Evolutionary conservation across 176 grass and related monocot species (phyloP).

Genomic region (Tuctoria greenei): DNA sequence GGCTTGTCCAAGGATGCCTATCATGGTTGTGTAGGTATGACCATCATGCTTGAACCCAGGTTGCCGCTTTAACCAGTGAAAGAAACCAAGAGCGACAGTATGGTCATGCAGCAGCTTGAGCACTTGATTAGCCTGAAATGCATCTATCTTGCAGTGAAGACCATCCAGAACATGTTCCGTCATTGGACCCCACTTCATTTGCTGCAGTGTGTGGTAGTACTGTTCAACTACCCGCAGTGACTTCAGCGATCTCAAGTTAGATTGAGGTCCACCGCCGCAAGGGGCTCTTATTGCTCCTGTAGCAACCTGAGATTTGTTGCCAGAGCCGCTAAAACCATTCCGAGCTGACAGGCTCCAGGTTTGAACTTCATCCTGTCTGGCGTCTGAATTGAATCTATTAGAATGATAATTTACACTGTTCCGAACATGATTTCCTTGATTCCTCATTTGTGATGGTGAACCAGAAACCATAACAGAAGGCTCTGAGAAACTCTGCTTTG

Average conservation of each 20-base stretch:
- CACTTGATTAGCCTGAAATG: slow-evolving; percentile 91
- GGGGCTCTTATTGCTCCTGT: slow-evolving; percentile 50
- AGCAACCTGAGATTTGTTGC: slow-evolving; percentile 47
- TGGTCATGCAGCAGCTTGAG: slow-evolving; percentile 83
- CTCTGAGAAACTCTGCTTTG: slow-evolving; percentile 49
- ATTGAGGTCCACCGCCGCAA: slow-evolving; percentile 43
- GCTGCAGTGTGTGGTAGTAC: slow-evolving; percentile 80
- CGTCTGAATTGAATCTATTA: slow-evolving; percentile 50
- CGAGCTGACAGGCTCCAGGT: slow-evolving; percentile 36
- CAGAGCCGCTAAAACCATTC: slow-evolving; percentile 39
- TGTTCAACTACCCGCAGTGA: slow-evolving; percentile 65
- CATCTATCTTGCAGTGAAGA: slow-evolving; percentile 74
- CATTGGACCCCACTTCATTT: slow-evolving; percentile 83
- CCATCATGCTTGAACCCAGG: slow-evolving; percentile 90
- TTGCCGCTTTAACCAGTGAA: slow-evolving; percentile 83
- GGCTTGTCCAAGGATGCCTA: slow-evolving; percentile 90
- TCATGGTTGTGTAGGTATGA: slow-evolving; percentile 96
- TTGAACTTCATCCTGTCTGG: slow-evolving; percentile 40
- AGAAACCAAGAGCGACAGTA: slow-evolving; percentile 72
- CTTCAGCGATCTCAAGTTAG: slow-evolving; percentile 56
- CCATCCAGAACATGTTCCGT: slow-evolving; percentile 66
- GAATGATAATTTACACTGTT: slow-evolving; percentile 50
- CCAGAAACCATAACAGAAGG: slow-evolving; percentile 43
- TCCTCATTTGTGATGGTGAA: slow-evolving; percentile 49
- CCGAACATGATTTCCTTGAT: slow-evolving; percentile 50